Conservation (phyloP, 495 filamentous ascomycete genomes). For the Aspergillus egyptiacus region DNA sequence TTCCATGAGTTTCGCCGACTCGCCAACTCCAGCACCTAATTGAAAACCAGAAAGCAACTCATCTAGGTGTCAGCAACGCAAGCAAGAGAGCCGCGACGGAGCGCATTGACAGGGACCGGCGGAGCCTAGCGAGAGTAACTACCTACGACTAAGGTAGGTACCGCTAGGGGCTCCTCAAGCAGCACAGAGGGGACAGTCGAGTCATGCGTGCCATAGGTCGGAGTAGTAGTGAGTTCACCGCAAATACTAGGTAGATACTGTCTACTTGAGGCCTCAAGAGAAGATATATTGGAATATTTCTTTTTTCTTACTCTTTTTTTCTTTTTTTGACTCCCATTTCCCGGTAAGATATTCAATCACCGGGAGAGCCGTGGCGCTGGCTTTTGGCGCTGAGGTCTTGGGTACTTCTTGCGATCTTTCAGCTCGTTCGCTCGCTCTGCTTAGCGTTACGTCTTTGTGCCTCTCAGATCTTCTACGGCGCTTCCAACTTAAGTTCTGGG, state of each 20-base stretch:
- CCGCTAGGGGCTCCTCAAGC: slow-evolving; percentile 32
- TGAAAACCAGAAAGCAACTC: background rate
- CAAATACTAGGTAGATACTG: slow-evolving; percentile 14
- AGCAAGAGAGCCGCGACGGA: slow-evolving; percentile 5
- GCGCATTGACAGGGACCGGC: slow-evolving; percentile 15
- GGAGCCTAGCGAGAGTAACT: slow-evolving; percentile 8
- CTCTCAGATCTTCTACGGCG: slow-evolving; percentile 10
- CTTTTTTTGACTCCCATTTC: background rate
- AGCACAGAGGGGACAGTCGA: slow-evolving; percentile 30
- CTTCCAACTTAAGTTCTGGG: no score
- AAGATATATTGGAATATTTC: no score
- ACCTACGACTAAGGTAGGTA: slow-evolving; percentile 19
- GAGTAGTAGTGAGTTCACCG: slow-evolving; percentile 26
- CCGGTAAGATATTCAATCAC: background rate
- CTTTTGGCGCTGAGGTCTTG: slow-evolving; percentile 6
- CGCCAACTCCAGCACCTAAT: no score
- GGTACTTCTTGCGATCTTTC: slow-evolving; percentile 5
- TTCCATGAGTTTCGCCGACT: no score
- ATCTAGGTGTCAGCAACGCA: background rate
- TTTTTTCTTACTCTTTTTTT: no score
- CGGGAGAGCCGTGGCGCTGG: slow-evolving; percentile 9
- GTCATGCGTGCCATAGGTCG: slow-evolving; percentile 40
- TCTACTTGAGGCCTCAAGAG: slow-evolving; percentile 7
- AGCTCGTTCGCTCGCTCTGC: slow-evolving; percentile 1
- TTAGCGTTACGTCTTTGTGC: slow-evolving; percentile 4